phyloP scores from a whole-genome alignment of 2,329 filamentous ascomycete genomes.

The Hypoxylon sp. region DNA sequence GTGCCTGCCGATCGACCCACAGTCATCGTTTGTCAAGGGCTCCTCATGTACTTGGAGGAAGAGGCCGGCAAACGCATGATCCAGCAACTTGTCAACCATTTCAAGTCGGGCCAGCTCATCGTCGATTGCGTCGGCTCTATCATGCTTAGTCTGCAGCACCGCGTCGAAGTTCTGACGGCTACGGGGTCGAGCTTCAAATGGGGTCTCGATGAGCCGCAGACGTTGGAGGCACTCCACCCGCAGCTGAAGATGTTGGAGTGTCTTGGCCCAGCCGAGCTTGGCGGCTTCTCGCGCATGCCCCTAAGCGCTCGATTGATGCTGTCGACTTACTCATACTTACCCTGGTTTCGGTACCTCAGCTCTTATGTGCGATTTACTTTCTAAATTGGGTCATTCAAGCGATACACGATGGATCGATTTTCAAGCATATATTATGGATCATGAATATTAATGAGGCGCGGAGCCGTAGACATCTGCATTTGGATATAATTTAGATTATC shows the following conservation, averaged over 20 bases:
- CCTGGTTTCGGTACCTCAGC: slow-evolving; percentile 43
- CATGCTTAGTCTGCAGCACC: slow-evolving; percentile 38
- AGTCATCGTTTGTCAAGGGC: slow-evolving; percentile 54
- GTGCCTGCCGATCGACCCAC: slow-evolving; percentile 54
- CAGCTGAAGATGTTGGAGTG: slow-evolving; percentile 44
- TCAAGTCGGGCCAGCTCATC: slow-evolving; percentile 51
- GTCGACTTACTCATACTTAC: slow-evolving; percentile 38
- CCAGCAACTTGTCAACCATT: slow-evolving; percentile 46
- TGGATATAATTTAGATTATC: not conserved
- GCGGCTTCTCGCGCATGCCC: slow-evolving; percentile 29
- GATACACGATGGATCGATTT: not conserved
- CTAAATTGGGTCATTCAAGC: slow-evolving; percentile 1
- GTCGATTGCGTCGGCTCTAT: slow-evolving; percentile 48
- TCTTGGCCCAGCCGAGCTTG: slow-evolving; percentile 37
- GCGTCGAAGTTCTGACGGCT: slow-evolving; percentile 31
- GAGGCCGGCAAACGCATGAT: slow-evolving; percentile 48
- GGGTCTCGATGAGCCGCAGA: slow-evolving; percentile 48
- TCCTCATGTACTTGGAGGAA: slow-evolving; percentile 53
- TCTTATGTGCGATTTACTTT: slow-evolving; percentile 41
- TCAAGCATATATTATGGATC: not conserved
- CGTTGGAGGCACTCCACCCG: slow-evolving; percentile 46
- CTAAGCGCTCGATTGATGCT: slow-evolving; percentile 34
- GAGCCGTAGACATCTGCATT: not conserved
- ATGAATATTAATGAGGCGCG: not conserved
- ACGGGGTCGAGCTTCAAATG: slow-evolving; percentile 48